Evolutionary conservation across 805 yeast genomes (phyloP).

Genomic region (Torulaspora indica): DNA sequence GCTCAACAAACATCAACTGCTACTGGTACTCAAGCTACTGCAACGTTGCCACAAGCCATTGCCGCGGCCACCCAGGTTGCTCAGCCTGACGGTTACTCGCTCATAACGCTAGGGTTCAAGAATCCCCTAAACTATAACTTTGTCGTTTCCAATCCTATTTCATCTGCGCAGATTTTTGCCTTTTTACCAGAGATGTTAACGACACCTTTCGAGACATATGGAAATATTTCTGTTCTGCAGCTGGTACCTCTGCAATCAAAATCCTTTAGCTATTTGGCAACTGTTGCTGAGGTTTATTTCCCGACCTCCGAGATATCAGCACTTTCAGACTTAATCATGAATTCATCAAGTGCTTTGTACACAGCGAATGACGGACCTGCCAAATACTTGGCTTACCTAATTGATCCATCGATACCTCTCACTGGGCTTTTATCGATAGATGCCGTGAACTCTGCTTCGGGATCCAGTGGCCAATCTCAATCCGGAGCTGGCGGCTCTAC

Average conservation of each 20-base stretch:
- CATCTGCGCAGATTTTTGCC: slow-evolving; percentile 66
- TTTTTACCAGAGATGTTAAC: slow-evolving; percentile 72
- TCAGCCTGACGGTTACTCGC: slow-evolving; percentile 23
- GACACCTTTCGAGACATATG: slow-evolving; percentile 48
- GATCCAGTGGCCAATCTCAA: slow-evolving; percentile 51
- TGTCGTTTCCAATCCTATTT: slow-evolving; percentile 75
- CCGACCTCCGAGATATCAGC: slow-evolving; percentile 49
- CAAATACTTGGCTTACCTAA: slow-evolving; percentile 54
- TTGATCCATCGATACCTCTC: slow-evolving; percentile 47
- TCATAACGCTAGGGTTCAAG: slow-evolving; percentile 48
- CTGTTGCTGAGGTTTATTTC: slow-evolving; percentile 85
- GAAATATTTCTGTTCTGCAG: slow-evolving; percentile 59
- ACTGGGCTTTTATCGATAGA: slow-evolving; percentile 28
- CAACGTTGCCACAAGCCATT: slow-evolving; percentile 41
- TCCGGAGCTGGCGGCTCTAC: slow-evolving; percentile 8
- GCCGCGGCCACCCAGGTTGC: slow-evolving; percentile 39
- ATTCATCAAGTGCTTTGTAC: slow-evolving; percentile 56
- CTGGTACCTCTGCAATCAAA: slow-evolving; percentile 69
- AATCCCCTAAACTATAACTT: slow-evolving; percentile 78
- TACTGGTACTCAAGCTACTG: slow-evolving; percentile 41
- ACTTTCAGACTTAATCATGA: slow-evolving; percentile 51
- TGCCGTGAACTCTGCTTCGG: slow-evolving; percentile 74
- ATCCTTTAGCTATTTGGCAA: slow-evolving; percentile 59
- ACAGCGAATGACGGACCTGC: slow-evolving; percentile 52
- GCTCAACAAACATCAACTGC: slow-evolving; percentile 39